These are phyloP conservation scores for Fistulinella cinereoalba DNA, from an alignment of 1,284 basidiomycete species.

Conservation along the genomic window DNA sequence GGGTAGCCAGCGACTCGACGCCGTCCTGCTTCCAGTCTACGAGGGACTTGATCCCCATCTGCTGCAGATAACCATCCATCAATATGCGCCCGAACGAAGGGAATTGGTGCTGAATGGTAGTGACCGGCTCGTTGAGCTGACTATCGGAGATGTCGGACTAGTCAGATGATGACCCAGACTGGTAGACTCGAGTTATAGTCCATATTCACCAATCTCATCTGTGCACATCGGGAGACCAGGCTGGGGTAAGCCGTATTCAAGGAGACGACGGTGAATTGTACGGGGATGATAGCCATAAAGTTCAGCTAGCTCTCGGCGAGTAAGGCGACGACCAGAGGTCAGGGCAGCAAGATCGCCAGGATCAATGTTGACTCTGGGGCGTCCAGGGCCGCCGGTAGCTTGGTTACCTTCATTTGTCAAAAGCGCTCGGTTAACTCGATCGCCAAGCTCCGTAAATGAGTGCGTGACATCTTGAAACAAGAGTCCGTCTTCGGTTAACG, in stretches of 20 bases:
- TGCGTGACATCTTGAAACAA: no score
- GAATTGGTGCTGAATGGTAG: not conserved
- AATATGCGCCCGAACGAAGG: not conserved
- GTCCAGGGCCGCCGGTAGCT: no score
- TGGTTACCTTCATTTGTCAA: no score
- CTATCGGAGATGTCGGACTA: not conserved
- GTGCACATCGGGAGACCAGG: not conserved
- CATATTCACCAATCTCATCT: not conserved
- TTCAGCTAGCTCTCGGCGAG: no score
- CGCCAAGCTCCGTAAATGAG: no score
- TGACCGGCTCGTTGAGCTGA: not conserved
- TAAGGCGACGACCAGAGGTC: no score
- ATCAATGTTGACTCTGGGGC: no score
- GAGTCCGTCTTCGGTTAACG: no score
- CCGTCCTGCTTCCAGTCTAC: no score
- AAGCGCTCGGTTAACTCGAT: no score
- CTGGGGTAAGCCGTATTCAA: not conserved
- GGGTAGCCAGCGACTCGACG: not conserved
- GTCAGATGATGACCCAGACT: not conserved
- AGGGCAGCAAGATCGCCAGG: no score
- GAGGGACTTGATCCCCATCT: not conserved
- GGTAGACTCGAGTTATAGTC: not conserved
- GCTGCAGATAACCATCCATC: not conserved
- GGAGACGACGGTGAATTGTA: not conserved
- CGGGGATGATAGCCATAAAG: not conserved